Conservation (phyloP, 2,329 filamentous ascomycete genomes). For the Trichothecium roseum region DNA sequence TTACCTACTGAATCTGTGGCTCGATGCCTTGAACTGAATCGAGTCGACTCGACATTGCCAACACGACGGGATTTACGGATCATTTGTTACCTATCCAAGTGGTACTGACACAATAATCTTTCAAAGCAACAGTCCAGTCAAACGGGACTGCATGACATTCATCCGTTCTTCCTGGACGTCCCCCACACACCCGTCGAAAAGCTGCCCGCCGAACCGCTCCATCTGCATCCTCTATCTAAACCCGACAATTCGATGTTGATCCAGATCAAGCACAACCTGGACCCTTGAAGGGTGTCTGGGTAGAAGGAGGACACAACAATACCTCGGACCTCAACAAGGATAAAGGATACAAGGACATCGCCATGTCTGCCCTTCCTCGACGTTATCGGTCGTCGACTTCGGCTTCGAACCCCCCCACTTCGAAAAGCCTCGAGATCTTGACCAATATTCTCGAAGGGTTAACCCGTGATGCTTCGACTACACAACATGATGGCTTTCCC, state of each 20-base stretch:
- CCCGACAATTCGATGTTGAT: conserved; percentile 22
- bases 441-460: conserved; percentile 42
- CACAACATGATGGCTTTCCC: conserved; percentile 32
- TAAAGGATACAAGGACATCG: conserved; percentile 11
- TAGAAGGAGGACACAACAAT: conserved; percentile 5
- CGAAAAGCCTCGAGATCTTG: conserved; percentile 51
- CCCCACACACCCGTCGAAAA: too few species aligned
- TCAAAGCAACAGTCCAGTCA: too few species aligned
- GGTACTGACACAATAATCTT: too few species aligned
- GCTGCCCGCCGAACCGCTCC: not conserved
- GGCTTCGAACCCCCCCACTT: conserved; percentile 43
- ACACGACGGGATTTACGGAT: too few species aligned
- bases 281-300: conserved; percentile 26
- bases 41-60: too few species aligned
- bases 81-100: too few species aligned
- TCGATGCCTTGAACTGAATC: too few species aligned
- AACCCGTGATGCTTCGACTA: conserved; percentile 20
- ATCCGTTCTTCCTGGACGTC: too few species aligned
- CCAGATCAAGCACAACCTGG: conserved; percentile 19
- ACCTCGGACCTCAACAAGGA: conserved; percentile 4
- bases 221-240: not conserved
- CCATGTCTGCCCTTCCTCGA: conserved; percentile 41
- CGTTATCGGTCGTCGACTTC: conserved; percentile 57
- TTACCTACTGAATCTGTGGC: too few species aligned
- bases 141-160: too few species aligned